Evolutionary conservation across 2,329 filamentous ascomycete genomes (phyloP).

Genomic region (Epichloe scottii): DNA sequence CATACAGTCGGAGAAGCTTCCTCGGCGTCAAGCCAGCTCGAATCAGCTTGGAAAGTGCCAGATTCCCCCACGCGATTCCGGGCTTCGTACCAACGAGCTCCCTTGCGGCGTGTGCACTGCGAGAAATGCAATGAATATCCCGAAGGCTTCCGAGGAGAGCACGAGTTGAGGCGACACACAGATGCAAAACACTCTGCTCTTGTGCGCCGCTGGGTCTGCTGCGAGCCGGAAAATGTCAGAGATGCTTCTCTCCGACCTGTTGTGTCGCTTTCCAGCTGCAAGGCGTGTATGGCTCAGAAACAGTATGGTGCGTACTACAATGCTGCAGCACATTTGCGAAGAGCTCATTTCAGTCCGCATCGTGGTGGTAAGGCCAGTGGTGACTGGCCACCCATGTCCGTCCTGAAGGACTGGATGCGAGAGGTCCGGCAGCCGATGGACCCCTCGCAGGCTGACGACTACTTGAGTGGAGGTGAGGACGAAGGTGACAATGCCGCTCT

Average conservation of each 20-base stretch:
- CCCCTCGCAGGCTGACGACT: slow-evolving; percentile 4
- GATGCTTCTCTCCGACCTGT: slow-evolving; percentile 31
- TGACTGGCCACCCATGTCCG: slow-evolving; percentile 45
- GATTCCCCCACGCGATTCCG: slow-evolving; percentile 22
- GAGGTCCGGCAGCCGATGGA: slow-evolving; percentile 42
- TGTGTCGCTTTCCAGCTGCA: slow-evolving; percentile 41
- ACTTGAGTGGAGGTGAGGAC: slow-evolving; percentile 20
- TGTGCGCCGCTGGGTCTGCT: slow-evolving; percentile 44
- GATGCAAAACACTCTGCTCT: slow-evolving; percentile 44
- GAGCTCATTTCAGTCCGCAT: slow-evolving; percentile 45
- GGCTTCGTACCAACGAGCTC: slow-evolving; percentile 37
- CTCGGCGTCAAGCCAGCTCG: slow-evolving; percentile 24
- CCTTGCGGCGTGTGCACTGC: slow-evolving; percentile 64
- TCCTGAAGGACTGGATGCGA: slow-evolving; percentile 48
- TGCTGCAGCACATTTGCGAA: slow-evolving; percentile 43
- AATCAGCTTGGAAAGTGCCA: slow-evolving; percentile 31
- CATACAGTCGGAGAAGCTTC: slow-evolving; percentile 37
- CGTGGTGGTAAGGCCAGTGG: slow-evolving; percentile 43
- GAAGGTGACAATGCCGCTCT: slow-evolving; percentile 22
- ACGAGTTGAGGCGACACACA: slow-evolving; percentile 63
- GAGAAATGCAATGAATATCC: slow-evolving; percentile 68
- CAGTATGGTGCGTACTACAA: slow-evolving; percentile 48
- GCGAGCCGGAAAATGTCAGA: slow-evolving; percentile 31
- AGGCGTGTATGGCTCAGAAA: slow-evolving; percentile 43
- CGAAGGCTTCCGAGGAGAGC: slow-evolving; percentile 80